Evolutionary conservation across 495 filamentous ascomycete genomes (phyloP).

Genomic region (Rhizodiscina lignyota): DNA sequence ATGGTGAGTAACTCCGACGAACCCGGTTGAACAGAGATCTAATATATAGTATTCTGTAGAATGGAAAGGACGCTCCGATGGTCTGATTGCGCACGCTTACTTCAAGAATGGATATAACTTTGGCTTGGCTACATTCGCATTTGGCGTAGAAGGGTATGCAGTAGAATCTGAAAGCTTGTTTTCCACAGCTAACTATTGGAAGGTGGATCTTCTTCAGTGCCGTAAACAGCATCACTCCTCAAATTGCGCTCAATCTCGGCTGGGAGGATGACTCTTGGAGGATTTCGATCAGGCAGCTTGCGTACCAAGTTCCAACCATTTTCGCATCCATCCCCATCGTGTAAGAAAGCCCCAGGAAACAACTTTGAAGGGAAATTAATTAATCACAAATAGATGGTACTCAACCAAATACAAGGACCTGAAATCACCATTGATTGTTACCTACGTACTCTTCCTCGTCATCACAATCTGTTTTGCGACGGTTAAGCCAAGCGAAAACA

Average conservation of each 20-base stretch:
- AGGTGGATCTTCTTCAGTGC: slow-evolving; percentile 40
- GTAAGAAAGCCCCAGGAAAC: too few species aligned
- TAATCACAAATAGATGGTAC: too few species aligned
- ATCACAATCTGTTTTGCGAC: slow-evolving; percentile 31
- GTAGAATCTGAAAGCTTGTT: too few species aligned
- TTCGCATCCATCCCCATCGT: slow-evolving; percentile 19
- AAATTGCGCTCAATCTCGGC: slow-evolving; percentile 36
- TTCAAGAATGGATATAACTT: slow-evolving; percentile 36
- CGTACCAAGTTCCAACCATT: slow-evolving; percentile 13
- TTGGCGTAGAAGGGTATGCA: slow-evolving; percentile 31
- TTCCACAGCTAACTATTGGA: too few species aligned
- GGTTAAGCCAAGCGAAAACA: slow-evolving; percentile 28
- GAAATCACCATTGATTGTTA: slow-evolving; percentile 29
- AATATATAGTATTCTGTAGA: slow-evolving; percentile 14
- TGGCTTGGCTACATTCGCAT: slow-evolving; percentile 32
- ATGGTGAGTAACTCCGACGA: slow-evolving; percentile 1
- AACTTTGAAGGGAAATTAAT: too few species aligned
- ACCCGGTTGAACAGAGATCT: neutral
- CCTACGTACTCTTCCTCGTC: slow-evolving; percentile 30
- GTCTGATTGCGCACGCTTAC: slow-evolving; percentile 37
- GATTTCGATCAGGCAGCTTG: slow-evolving; percentile 34
- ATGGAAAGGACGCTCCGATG: slow-evolving; percentile 35
- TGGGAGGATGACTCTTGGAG: slow-evolving; percentile 26
- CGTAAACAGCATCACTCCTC: slow-evolving; percentile 36
- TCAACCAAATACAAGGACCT: slow-evolving; percentile 34